phyloP scores from a whole-genome alignment of 1,284 basidiomycete species.

The Peniophora sp. region DNA sequence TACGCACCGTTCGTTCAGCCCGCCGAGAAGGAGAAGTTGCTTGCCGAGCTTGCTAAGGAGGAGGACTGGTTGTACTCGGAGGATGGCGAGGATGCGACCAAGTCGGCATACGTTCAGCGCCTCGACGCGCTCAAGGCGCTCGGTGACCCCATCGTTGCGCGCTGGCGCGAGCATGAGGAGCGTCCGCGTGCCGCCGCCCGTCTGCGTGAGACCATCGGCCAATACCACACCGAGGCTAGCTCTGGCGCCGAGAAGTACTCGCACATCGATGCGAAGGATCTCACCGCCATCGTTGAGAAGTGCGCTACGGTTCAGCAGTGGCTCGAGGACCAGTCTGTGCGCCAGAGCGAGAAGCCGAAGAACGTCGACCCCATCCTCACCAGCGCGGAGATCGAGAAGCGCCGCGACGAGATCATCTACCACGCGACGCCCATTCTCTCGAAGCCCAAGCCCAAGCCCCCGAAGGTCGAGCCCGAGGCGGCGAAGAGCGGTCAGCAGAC shows the following conservation, averaged over 20 bases:
- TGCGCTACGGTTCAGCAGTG: slow-evolving; percentile 82
- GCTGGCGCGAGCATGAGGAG: slow-evolving; percentile 77
- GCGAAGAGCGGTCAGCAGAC: slow-evolving; percentile 58
- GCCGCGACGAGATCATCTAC: slow-evolving; percentile 83
- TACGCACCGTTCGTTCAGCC: slow-evolving; percentile 69
- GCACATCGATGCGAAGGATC: slow-evolving; percentile 86
- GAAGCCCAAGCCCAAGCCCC: slow-evolving; percentile 79
- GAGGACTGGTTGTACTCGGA: slow-evolving; percentile 96
- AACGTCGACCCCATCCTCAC: slow-evolving; percentile 80
- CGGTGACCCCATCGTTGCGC: slow-evolving; percentile 78
- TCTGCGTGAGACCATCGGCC: slow-evolving; percentile 81
- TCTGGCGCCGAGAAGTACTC: slow-evolving; percentile 76
- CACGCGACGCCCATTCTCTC: slow-evolving; percentile 79
- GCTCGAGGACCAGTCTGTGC: slow-evolving; percentile 83
- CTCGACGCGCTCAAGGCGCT: slow-evolving; percentile 76
- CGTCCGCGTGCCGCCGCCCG: slow-evolving; percentile 63
- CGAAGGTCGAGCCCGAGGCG: slow-evolving; percentile 48
- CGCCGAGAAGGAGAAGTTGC: slow-evolving; percentile 71
- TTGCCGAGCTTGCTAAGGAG: slow-evolving; percentile 61
- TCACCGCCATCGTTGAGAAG: slow-evolving; percentile 75
- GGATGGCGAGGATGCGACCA: slow-evolving; percentile 90
- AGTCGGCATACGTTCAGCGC: slow-evolving; percentile 79
- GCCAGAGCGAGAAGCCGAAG: slow-evolving; percentile 83
- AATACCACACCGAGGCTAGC: slow-evolving; percentile 75
- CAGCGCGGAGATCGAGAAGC: slow-evolving; percentile 76